Percentiles rank a stretch among this genome's conserved stretches.
Conservation (phyloP, 495 filamentous ascomycete genomes). For the Talaromyces proteolyticus region DNA sequence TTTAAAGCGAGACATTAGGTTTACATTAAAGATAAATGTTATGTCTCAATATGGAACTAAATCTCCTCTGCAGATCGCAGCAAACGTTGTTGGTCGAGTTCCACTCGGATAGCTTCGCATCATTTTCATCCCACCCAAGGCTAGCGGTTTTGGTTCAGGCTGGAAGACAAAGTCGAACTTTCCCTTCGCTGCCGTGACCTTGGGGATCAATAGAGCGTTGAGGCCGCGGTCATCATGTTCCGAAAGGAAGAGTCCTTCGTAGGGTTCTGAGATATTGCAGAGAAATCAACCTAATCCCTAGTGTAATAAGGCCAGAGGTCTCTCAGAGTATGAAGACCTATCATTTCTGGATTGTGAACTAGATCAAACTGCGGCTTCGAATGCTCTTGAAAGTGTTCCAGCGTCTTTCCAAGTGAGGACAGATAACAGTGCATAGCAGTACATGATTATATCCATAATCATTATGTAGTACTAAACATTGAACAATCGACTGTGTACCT, state of each 20-base stretch:
- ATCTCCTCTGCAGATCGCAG: too few species aligned
- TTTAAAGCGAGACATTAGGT: too few species aligned
- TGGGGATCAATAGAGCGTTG: conserved; percentile 37
- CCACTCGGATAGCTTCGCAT: conserved; percentile 31
- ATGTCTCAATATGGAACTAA: too few species aligned
- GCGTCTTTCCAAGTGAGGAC: too few species aligned
- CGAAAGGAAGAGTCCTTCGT: conserved; percentile 43
- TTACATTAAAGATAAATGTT: too few species aligned
- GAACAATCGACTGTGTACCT: too few species aligned
- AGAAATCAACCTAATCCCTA: conserved; percentile 50
- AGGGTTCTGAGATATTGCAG: conserved; percentile 42
- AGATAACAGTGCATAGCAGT: too few species aligned
- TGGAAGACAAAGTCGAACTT: conserved; percentile 44
- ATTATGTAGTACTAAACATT: too few species aligned
- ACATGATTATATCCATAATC: too few species aligned
- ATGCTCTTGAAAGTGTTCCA: too few species aligned
- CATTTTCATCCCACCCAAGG: conserved; percentile 33
- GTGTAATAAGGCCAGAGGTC: conserved; percentile 36
- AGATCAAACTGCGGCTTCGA: too few species aligned
- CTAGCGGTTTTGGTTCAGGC: conserved; percentile 31
- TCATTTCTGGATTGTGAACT: conserved; percentile 37
- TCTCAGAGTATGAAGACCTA: conserved; percentile 38
- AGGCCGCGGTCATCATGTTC: conserved; percentile 36
- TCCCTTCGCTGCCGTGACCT: conserved; percentile 42
- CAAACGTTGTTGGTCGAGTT: too few species aligned